Percentiles rank a stretch among this genome's conserved stretches.
phyloP scores from a whole-genome alignment of 1,284 basidiomycete genomes.

The Cutaneotrichosporon spelunceum region DNA sequence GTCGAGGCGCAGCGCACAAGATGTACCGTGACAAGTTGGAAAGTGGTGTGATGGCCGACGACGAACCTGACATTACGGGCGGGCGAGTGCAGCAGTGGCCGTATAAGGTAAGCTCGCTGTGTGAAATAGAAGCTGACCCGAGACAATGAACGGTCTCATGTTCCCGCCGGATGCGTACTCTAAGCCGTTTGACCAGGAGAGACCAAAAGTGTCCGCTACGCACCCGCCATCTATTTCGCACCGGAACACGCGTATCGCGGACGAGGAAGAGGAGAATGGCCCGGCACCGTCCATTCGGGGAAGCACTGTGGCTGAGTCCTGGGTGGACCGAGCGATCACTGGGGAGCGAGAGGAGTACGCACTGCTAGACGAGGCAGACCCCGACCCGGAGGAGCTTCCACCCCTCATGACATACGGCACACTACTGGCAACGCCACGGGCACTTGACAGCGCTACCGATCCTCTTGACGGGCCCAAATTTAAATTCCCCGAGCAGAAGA shows the following conservation, averaged over 20 bases:
- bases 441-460: constrained; percentile 64
- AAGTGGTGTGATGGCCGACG: constrained; percentile 62
- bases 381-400: constrained; percentile 74
- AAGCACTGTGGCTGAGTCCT: constrained; percentile 79
- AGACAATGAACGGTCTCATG: constrained; percentile 72
- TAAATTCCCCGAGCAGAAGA: constrained; percentile 64
- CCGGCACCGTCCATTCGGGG: constrained; percentile 57
- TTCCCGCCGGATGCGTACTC: constrained; percentile 84
- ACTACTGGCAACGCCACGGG: constrained; percentile 72
- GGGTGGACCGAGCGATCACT: constrained; percentile 80
- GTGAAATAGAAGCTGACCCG: constrained; percentile 5
- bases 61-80: constrained; percentile 54
- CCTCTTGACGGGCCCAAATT: constrained; percentile 61
- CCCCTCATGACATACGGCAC: constrained; percentile 93
- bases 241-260: constrained; percentile 70
- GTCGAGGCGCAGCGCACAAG: constrained; percentile 38
- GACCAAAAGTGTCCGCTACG: constrained; percentile 26
- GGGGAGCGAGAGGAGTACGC: constrained; percentile 51
- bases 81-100: constrained; percentile 68
- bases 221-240: constrained; percentile 67
- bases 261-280: constrained; percentile 60
- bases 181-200: constrained; percentile 60
- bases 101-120: constrained; percentile 65
- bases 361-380: constrained; percentile 18
- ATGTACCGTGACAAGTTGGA: constrained; percentile 32